Evolutionary conservation across 73 alveolate species (phyloP), one percentile per base, ranked within the genome.

Genomic region (Halteria grandinella): DNA sequence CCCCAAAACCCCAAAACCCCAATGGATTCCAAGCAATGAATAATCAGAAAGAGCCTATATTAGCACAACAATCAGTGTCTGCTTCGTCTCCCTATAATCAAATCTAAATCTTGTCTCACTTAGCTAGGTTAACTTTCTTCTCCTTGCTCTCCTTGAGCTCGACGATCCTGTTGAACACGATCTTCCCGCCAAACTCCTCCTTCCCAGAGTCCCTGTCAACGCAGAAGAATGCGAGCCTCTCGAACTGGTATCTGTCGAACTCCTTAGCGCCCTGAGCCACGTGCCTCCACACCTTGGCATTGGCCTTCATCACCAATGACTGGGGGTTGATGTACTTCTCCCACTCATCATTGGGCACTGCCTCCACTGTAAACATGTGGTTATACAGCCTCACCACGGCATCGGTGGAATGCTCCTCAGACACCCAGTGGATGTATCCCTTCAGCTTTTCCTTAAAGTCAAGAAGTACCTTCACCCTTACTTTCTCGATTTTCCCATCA

Each of bases 361-460:
- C 92, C 29, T 72, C 85, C 48, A 83, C 86, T 32, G 62, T 72
- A 85, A 97, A 97, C 36, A 97, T 86, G 57, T 83, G 79, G 54
- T 94, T 97, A 89, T 95, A 97, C 32, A 97, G 81, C 79, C 98
- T 93, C 4, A 91, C 91, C 66, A 75, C 98, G 54, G 96, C 96
- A 54, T 84, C 91, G 21, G 83, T 78, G 69, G 91, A 70, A 58
- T 97, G 96, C 45, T 89, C 87, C 48, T 83, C 96, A 44, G 98
- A 79, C 43, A 95, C 91, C 99, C 99, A 97, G 82, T 97, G 99
- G 75, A 97, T 78, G 72, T 87, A 78, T 43, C 99, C 99, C 76
- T 92, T 94, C 25, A 97, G 93, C 58, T 96, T 96, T 36, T 83
- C 87, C 49, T 84, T 66, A 71, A 21, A 33, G 44, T 89, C 98